Evolutionary conservation across 805 yeast species (phyloP).

Genomic region (Candida yuanshanica): DNA sequence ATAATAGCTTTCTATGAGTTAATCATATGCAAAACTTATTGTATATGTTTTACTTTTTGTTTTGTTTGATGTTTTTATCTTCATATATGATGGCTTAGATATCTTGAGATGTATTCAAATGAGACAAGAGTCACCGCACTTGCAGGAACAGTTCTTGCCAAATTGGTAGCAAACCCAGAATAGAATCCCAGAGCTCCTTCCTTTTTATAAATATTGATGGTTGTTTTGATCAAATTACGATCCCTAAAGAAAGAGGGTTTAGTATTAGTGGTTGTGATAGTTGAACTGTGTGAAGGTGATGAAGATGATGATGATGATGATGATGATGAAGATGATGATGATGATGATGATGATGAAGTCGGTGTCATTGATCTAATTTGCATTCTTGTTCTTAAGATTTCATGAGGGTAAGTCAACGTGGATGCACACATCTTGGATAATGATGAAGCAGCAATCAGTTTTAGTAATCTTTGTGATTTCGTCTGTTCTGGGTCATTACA

Average conservation of each 20-base stretch:
- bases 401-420: slow-evolving; percentile 90
- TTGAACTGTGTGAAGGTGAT: slow-evolving; percentile 18
- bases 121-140: slow-evolving; percentile 93
- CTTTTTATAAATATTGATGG: slow-evolving; percentile 31
- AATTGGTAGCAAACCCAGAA: slow-evolving; percentile 80
- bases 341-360: slow-evolving; percentile 8
- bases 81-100: slow-evolving; percentile 8
- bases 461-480: slow-evolving; percentile 27
- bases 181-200: slow-evolving; percentile 85
- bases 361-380: slow-evolving; percentile 45
- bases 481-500: slow-evolving; percentile 20
- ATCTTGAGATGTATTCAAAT: slow-evolving; percentile 62
- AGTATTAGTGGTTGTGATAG: too few relatives aligned
- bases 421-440: slow-evolving; percentile 86
- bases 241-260: slow-evolving; percentile 12
- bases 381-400: slow-evolving; percentile 85
- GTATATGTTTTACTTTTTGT: too few relatives aligned
- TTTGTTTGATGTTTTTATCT: neutral
- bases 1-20: too few relatives aligned
- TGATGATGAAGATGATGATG: slow-evolving; percentile 13
- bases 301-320: slow-evolving; percentile 8
- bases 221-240: slow-evolving; percentile 19
- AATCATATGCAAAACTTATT: too few relatives aligned
- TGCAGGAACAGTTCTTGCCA: slow-evolving; percentile 90
- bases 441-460: slow-evolving; percentile 63